phyloP scores from a whole-genome alignment of 768 basidiomycete genomes.

The Lentinus brumalis region DNA sequence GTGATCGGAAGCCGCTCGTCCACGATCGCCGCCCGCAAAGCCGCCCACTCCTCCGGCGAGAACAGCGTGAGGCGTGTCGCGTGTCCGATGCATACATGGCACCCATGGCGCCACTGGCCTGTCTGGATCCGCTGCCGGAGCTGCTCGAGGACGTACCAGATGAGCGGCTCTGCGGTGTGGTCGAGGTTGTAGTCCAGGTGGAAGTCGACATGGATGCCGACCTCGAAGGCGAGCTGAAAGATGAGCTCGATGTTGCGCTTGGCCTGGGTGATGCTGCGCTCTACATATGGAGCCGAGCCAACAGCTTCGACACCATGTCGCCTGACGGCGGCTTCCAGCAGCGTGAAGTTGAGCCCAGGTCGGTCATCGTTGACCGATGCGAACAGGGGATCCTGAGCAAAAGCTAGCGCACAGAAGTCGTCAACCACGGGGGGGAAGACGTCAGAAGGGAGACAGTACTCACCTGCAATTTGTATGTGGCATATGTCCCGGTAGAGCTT shows the following conservation, averaged over 20 bases:
- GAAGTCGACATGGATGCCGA: constrained; percentile 54
- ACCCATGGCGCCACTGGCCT: constrained; percentile 21
- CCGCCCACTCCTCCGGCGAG: constrained; percentile 45
- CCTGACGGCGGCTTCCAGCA: constrained; percentile 46
- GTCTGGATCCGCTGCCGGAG: constrained; percentile 35
- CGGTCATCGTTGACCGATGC: constrained; percentile 31
- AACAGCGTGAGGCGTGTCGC: constrained; percentile 61
- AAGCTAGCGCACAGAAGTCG: constrained; percentile 39
- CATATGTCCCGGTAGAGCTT: constrained; percentile 47
- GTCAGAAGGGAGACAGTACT: not conserved
- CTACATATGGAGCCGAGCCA: constrained; percentile 69
- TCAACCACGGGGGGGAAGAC: not conserved
- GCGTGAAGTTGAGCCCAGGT: constrained; percentile 47
- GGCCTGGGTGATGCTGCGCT: constrained; percentile 48
- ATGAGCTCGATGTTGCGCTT: constrained; percentile 56
- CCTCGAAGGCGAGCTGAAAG: constrained; percentile 46
- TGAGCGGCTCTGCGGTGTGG: constrained; percentile 49
- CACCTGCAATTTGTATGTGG: constrained; percentile 61
- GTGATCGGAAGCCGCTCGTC: constrained; percentile 48
- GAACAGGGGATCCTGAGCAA: constrained; percentile 64
- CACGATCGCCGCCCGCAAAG: constrained; percentile 33
- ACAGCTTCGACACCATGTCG: constrained; percentile 49
- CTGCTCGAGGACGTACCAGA: constrained; percentile 53
- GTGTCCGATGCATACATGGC: constrained; percentile 58
- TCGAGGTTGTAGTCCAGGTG: constrained; percentile 72